These are phyloP conservation scores for Leishmania arabica DNA, from an alignment of 208 protist species.

Conservation along the genomic window DNA sequence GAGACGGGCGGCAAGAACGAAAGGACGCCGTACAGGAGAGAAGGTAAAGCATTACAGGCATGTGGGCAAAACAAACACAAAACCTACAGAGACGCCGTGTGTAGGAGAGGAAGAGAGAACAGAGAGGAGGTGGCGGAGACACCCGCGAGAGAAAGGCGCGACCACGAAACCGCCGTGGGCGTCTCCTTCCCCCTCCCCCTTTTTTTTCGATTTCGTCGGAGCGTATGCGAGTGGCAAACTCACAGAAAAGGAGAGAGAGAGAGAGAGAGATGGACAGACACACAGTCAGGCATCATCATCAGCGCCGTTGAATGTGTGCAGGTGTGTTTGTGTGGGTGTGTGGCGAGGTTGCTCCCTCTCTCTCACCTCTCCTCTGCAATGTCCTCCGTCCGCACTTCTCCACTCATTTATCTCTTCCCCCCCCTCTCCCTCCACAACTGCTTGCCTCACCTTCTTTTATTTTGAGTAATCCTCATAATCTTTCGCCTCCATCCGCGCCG, in stretches of 20 bases:
- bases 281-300: background rate
- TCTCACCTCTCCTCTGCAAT: background rate
- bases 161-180: background rate
- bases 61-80: too few relatives aligned
- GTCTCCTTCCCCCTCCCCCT: background rate
- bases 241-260: background rate
- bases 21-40: background rate
- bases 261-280: background rate
- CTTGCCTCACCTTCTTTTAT: background rate
- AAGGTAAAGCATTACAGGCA: background rate
- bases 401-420: background rate
- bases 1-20: background rate
- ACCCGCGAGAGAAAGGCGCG: background rate
- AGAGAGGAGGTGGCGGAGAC: background rate
- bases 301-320: background rate
- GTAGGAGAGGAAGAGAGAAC: background rate
- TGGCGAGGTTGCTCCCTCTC: too few relatives aligned
- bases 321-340: too few relatives aligned
- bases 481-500: background rate
- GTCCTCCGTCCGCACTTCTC: background rate
- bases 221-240: background rate
- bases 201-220: background rate
- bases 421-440: background rate
- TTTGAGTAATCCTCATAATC: background rate
- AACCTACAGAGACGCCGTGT: background rate